Percentiles rank a stretch among this genome's conserved stretches.
phyloP scores from a whole-genome alignment of 2,329 filamentous ascomycete genomes.

The Aspergillus felis region DNA sequence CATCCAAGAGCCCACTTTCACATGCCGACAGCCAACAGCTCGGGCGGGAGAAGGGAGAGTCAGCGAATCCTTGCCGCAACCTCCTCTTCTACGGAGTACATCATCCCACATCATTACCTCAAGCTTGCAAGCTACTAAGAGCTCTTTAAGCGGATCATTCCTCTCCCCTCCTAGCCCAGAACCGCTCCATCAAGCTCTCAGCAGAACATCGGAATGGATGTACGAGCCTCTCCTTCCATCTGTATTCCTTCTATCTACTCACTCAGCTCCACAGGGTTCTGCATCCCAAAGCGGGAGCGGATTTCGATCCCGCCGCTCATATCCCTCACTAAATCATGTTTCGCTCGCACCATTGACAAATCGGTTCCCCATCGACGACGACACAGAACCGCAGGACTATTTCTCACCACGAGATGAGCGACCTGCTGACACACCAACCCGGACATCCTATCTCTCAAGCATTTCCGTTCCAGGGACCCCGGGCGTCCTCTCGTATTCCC shows the following conservation, averaged over 20 bases:
- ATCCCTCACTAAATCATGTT: constrained; percentile 56
- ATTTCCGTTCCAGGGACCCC: constrained; percentile 41
- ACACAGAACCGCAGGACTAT: constrained; percentile 31
- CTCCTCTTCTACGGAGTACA: background rate
- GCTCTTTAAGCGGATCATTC: background rate
- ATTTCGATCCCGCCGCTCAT: constrained; percentile 49
- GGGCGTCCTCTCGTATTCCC: constrained; percentile 42
- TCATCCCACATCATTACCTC: background rate
- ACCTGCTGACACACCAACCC: constrained; percentile 26
- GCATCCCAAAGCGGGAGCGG: constrained; percentile 18
- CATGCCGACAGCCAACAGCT: constrained; percentile 15
- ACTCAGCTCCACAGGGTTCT: constrained; percentile 16
- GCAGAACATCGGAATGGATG: constrained; percentile 17
- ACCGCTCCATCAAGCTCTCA: background rate
- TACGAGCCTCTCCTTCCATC: constrained; percentile 8
- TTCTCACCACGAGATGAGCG: constrained; percentile 22
- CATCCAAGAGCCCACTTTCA: constrained; percentile 13
- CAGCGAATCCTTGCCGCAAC: background rate
- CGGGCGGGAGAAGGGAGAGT: background rate
- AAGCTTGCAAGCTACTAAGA: background rate
- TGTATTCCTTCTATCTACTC: background rate
- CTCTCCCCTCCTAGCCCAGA: background rate
- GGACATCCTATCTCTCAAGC: constrained; percentile 39
- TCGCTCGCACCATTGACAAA: constrained; percentile 59
- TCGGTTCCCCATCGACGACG: constrained; percentile 50